phyloP scores from a whole-genome alignment of 768 basidiomycete species.

The Auricularia heimuer region DNA sequence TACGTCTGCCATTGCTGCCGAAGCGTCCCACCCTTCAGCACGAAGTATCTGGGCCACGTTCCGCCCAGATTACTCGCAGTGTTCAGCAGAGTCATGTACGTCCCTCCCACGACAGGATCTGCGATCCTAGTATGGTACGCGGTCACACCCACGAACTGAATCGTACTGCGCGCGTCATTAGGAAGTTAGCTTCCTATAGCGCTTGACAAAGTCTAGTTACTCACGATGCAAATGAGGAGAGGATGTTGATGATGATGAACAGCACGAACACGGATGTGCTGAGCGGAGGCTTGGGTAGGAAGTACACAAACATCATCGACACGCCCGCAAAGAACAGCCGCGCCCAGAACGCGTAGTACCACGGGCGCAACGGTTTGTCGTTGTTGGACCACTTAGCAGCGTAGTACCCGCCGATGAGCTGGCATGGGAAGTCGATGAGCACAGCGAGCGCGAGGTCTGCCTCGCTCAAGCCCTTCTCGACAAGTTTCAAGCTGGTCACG shows the following conservation, averaged over 20 bases:
- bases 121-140: slow-evolving; percentile 97
- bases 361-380: slow-evolving; percentile 68
- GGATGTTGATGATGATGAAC: slow-evolving; percentile 70
- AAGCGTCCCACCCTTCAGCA: slow-evolving; percentile 61
- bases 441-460: slow-evolving; percentile 96
- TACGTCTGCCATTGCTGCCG: not conserved
- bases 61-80: slow-evolving; percentile 96
- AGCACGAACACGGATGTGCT: slow-evolving; percentile 69
- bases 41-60: slow-evolving; percentile 95
- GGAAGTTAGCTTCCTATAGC: not conserved
- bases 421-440: slow-evolving; percentile 95
- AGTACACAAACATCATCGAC: slow-evolving; percentile 68
- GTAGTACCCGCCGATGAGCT: slow-evolving; percentile 89
- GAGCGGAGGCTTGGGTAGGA: slow-evolving; percentile 73
- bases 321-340: slow-evolving; percentile 64
- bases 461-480: slow-evolving; percentile 91
- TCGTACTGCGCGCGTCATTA: slow-evolving; percentile 45
- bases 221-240: slow-evolving; percentile 78
- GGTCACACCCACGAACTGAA: slow-evolving; percentile 99
- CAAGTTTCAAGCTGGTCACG: slow-evolving; percentile 82
- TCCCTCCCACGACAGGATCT: slow-evolving; percentile 94
- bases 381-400: slow-evolving; percentile 88
- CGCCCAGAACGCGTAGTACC: slow-evolving; percentile 88
- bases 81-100: slow-evolving; percentile 97
- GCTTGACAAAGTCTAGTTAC: slow-evolving; percentile 16